Base-by-base conservation (phyloP, 306 rosid species). In the Delonix regia region DNA sequence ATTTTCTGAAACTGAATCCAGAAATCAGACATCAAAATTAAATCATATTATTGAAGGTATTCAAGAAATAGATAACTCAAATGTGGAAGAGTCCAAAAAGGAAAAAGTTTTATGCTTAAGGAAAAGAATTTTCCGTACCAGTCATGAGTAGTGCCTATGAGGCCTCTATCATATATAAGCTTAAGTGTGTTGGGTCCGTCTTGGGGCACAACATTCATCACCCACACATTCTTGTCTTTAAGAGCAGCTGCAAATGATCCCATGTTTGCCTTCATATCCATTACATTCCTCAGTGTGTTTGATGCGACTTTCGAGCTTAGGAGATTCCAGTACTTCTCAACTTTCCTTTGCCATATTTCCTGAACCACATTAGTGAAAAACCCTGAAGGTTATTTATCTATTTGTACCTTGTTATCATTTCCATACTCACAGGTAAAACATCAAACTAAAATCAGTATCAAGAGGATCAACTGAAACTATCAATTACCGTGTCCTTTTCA, bases 251-350 rank as follows among this genome's bases (percentile, higher is more conserved):
- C 98, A 84, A 90, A 92, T 45, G 97, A 92, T 16, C 94, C 96
- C 96, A 94, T 85, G 75, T 78, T 60, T 69, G 98, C 90, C 83
- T 94, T 92, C 98, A 94, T 92, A 82, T 94, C 98, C 98, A 94
- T 91, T 73, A 94, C 75, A 33, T 94, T 94, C 88, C 97, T 86
- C 69, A 89, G 24, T 1, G 88, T 89, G 84, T 94, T 86, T 28
- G 94, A 51, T 79, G 83, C 52, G 52, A 89, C 69, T 82, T 89
- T 94, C 19, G 91, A 75, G 80, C 94, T 83, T 87, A 90, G 70
- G 30, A 92, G 91, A 84, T 87, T 83, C 98, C 94, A 92, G 85
- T 94, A 94, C 59, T 81, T 92, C 78, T 85, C 94, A 15, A 94
- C 98, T 85, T 90, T 87, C 53, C 71, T 82, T 63, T 57, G 87